Base-by-base conservation (phyloP, 345 rosid genomes). In the Lepidium sativum region DNA sequence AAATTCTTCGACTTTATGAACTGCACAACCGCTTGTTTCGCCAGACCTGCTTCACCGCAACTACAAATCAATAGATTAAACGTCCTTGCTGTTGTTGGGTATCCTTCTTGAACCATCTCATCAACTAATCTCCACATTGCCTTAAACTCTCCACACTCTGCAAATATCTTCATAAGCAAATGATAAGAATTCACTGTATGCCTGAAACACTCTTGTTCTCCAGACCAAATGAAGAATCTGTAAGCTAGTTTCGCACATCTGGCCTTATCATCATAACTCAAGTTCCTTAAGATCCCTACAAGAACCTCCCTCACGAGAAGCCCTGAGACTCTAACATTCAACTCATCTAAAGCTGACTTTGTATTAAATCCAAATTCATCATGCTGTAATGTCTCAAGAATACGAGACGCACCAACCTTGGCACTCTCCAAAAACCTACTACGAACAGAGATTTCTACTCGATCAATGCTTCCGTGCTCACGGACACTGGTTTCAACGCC, bases 51-150 rank as follows among this genome's bases (percentile, higher is more conserved):
- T 80, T 82, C 94, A 7, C 89, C 84, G 54, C 94, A 89, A 1
- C 87, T 75, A 63, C 91, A 80, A n/a, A 92, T 89, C 77, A 92
- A 76, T 43, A 87, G 78, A 70, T 89, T 89, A 72, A 92, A 87
- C 8, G 91, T 92, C 66, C 83, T 80, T 3, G 97, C 95, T 4
- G 98, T 87, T 11, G 82, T 77, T 29, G 85, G 87, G 45, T 78
- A 77, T 2, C 97, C 87, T 7, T 84, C 86, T 66, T 84, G 78
- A 25, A 77, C 76, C 98, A 89, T 92, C 77, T 89, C 97, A 74
- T 89, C 96, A 2, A 81, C 84, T 40, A 89, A 72, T 70, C 91
- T 84, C 95, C 97, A 85, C 91, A 92, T 92, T 56, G 97, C 89
- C 88, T 77, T 85, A 61, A 71, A 86, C 80, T 87, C 96, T 11